Base-by-base conservation (phyloP, 176 grass and related monocot species). In the Poa pratensis region DNA sequence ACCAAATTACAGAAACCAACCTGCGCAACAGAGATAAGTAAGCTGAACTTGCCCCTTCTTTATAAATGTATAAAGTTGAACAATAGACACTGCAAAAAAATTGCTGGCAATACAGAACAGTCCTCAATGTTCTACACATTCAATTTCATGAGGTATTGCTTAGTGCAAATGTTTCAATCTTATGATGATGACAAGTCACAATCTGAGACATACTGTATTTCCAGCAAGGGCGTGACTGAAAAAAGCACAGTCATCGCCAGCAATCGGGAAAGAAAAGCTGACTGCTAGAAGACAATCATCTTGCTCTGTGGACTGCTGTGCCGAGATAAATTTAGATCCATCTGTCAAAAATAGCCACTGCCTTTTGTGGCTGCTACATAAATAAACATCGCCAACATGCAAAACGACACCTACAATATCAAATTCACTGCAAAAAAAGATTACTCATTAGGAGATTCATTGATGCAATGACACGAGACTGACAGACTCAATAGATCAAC, bases 301-400 rank as follows among this genome's bases (percentile, higher is more conserved):
- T 77, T 74, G 76, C 72, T 85, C 90, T 88, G 83, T 87, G 86
- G 57, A 76, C 17, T 58, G 72, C 35, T 79, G 72, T 18, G 59
- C 84, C 5, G 69, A 89, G 61, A 84, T 80, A 54, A 84, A 94
- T 49, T 82, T 81, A 72, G 86, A 94, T 66, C 89, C 96, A 83
- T 95, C 89, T 74, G 93, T 90, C 65, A 98, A 69, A 74, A 98
- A 98, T 78, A 98, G 85, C 93, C 96, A 95, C 74, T 98, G 93
- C 83, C 78, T 95, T 86, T 95, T 94, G 85, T 94, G 89, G 78
- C 62, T 78, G 73, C 78, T 70, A 52, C 81, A 95, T 83, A 89
- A 77, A 87, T 95, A 94, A 89, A 81, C 39, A 71, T 94, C 85
- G 20, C 91, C 96, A 27, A 95, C 91, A 82, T 95, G 82, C 54